Evolutionary conservation across 805 yeast species (phyloP), one percentile per base, ranked within the genome.

Genomic region (Barnettozyma pratensis): DNA sequence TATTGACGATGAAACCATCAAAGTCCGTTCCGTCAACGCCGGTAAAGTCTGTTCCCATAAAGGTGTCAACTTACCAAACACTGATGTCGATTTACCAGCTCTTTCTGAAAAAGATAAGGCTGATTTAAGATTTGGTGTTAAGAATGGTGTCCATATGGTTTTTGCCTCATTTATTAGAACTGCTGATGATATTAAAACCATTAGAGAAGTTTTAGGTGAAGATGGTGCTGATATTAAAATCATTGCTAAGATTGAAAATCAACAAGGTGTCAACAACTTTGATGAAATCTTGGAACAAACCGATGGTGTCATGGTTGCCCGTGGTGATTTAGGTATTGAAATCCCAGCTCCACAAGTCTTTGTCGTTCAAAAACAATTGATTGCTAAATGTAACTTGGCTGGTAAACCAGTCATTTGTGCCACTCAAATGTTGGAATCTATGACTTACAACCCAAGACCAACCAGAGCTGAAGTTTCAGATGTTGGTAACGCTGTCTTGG

Each of bases 351-450:
- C 97, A 57, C 95, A 91, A 77, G 99, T 94, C 56, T 91, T 94
- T 72, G 90, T 94, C 64, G 98, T 91, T 62, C 99, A 94, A 79
- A 94, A 94, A 82, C 96, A 91, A 79, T 80, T 94, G 76, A 92
- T 94, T 70, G 98, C 99, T 68, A 94, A 94, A 79, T 94, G 96
- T 81, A 95, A 94, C 85, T 77, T 92, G 70, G 98, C 96, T 60
- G 99, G 97, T 72, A 94, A 94, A 83, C 99, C 99, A 67, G 97
- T 90, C 61, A 90, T 94, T 70, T 94, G 99, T 79, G 99, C 99
- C 59, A 94, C 99, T 58, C 99, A 94, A 78, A 94, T 94, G 99
- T 84, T 94, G 72, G 99, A 94, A 77, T 89, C 97, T 52, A 94
- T 94, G 99, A 94, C 98, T 54, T 89, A 86, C 77, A 94, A 94